Base-by-base conservation (phyloP, 1,139 yeast genomes). In the Yamadazyma blattariae region DNA sequence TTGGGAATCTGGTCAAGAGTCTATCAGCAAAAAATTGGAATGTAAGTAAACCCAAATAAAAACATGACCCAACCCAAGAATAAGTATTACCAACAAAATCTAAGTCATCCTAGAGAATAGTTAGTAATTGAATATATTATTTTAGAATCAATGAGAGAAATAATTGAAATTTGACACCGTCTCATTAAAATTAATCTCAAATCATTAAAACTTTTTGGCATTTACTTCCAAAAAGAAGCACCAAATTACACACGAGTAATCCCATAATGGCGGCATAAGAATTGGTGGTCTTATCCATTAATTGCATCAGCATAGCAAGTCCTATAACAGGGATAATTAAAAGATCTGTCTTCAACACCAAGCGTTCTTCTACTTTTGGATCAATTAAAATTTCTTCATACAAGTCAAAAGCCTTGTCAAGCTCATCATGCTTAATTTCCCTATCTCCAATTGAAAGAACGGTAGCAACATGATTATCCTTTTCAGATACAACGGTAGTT, bases 211-310 rank as follows among this genome's bases (percentile, higher is more conserved):
- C n/a, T n/a, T n/a, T n/a, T n/a, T n/a, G n/a, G n/a, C n/a, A n/a
- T n/a, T n/a, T n/a, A n/a, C n/a, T n/a, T n/a, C n/a, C n/a, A n/a
- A n/a, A n/a, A n/a, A n/a, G n/a, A n/a, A n/a, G n/a, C n/a, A n/a
- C n/a, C n/a, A n/a, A n/a, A n/a, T n/a, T n/a, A n/a, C n/a, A n/a
- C n/a, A n/a, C 51, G 40, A 67, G 55, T 28, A 79, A 59, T 2
- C 84, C 85, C 64, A 78, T 65, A 33, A 81, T 69, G 1, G 86
- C 71, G 4, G 85, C 85, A 37, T 70, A 72, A 12, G 79, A 62
- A 27, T 66, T 74, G 12, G 84, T 60, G 10, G 66, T 56, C 48
- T 81, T 81, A 51, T 81, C 88, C 77, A 80, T 75, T 39, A 69
- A 76, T 54, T 79, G 86, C 27, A 67, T 56, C 7, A 77, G 67